Conservation (phyloP, 306 rosid genomes). For the Astragalus glycyphyllos region DNA sequence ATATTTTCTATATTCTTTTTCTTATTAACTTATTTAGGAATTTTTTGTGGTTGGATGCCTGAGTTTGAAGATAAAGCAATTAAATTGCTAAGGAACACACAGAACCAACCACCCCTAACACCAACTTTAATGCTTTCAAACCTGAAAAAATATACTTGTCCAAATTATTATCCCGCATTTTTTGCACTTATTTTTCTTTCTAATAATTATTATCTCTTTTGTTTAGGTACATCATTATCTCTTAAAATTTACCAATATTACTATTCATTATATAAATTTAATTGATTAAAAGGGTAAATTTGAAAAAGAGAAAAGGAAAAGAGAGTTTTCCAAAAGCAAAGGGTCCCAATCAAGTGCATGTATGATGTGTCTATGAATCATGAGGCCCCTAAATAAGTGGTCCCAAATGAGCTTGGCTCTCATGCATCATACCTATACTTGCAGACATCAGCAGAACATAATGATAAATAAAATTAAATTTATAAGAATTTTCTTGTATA, state of each 20-base stretch:
- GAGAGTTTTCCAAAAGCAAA: constrained; percentile 41
- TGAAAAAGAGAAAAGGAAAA: constrained; percentile 35
- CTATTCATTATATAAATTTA: neutral
- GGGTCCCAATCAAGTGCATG: constrained; percentile 59
- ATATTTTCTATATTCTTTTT: constrained; percentile 39
- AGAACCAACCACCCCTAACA: constrained; percentile 81
- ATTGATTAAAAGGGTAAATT: constrained; percentile 30
- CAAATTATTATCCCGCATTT: constrained; percentile 3
- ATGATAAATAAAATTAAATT: constrained; percentile 38
- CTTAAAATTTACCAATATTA: constrained; percentile 24
- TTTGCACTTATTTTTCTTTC: neutral
- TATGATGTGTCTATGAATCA: constrained; percentile 52
- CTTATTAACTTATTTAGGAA: constrained; percentile 45
- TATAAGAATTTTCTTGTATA: constrained; percentile 16
- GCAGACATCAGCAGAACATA: constrained; percentile 44
- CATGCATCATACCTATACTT: constrained; percentile 51
- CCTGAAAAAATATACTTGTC: constrained; percentile 40
- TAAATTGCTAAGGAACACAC: constrained; percentile 64
- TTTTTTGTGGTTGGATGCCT: constrained; percentile 90
- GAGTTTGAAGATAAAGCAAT: constrained; percentile 88
- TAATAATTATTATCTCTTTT: too few relatives aligned
- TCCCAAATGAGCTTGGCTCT: constrained; percentile 45
- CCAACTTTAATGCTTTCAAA: constrained; percentile 70
- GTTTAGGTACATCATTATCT: constrained; percentile 10
- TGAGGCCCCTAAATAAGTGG: constrained; percentile 49